Conservation (phyloP, 1,284 basidiomycete genomes). For the Erythrobasidium hasegawianum region DNA sequence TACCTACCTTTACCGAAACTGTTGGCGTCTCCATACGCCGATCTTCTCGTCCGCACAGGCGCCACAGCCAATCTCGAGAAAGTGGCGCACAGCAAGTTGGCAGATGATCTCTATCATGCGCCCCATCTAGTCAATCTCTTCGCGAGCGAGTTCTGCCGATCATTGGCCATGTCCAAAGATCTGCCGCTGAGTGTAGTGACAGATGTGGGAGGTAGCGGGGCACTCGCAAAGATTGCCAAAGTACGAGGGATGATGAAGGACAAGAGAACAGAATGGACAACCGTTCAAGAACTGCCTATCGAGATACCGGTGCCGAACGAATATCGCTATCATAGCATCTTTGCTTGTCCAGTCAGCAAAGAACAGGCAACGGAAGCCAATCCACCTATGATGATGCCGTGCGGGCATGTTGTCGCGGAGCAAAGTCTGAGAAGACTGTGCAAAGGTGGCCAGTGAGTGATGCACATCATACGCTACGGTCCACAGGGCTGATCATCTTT, state of each 20-base stretch:
- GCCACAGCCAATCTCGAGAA: not conserved
- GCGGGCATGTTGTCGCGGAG: constrained; percentile 88
- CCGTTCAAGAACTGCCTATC: constrained; percentile 51
- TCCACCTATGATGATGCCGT: constrained; percentile 95
- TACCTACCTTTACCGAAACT: constrained; percentile 66
- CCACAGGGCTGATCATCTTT: no score
- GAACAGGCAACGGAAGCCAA: constrained; percentile 84
- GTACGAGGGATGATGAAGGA: constrained; percentile 51
- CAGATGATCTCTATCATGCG: constrained; percentile 32
- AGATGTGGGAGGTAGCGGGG: constrained; percentile 50
- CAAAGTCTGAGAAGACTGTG: constrained; percentile 80
- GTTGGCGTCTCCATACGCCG: constrained; percentile 66
- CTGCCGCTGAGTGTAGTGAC: constrained; percentile 49
- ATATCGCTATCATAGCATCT: constrained; percentile 91
- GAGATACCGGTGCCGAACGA: constrained; percentile 83
- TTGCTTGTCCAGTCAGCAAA: constrained; percentile 96
- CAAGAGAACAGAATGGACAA: constrained; percentile 51
- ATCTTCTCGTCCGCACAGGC: constrained; percentile 52
- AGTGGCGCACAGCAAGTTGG: constrained; percentile 1
- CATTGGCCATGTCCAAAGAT: constrained; percentile 39
- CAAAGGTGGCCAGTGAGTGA: constrained; percentile 75
- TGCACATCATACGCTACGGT: no score
- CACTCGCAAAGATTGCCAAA: constrained; percentile 51
- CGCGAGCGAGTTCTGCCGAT: constrained; percentile 36
- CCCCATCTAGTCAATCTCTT: constrained; percentile 34